Evolutionary conservation across 2,329 filamentous ascomycete genomes (phyloP), one percentile per base, ranked within the genome.

Genomic region (Decorospora gaudefroyi): DNA sequence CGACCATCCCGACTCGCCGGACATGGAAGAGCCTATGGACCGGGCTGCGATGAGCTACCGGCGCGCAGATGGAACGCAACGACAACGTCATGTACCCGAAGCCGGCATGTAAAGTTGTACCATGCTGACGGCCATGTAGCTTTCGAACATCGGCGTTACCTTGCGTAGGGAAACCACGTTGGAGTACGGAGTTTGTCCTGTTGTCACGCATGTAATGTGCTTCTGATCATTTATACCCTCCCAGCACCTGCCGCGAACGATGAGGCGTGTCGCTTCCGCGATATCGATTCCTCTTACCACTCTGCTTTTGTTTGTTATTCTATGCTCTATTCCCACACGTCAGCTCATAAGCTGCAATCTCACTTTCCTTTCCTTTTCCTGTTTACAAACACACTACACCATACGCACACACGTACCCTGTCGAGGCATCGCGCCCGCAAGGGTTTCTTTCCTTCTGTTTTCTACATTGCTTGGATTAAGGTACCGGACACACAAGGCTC

Each of bases 11-110:
- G 65, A 69, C 32, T 61, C 52, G 23, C 66, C 68, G 9, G 72
- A 74, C 42, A 68, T 68, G 59, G 72, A 73, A 42, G 72, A 72
- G 35, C 53, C 66, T 33, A 61, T 68, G 67, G 60, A 71, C 35
- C 54, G 64, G 30, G 50, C 62, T 42, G 62, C 69, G 38, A 76
- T 77, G 74, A 71, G 67, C 49, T 77, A 77, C 52, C 68, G 73
- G 28, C 69, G 75, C 25, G 75, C 75, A 27, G 74, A 77, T 49
- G 75, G 75, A 40, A 72, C 70, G 7, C 64, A 68, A 41, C 64
- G 68, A 37, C 67, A 65, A 46, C 62, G 69, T 39, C 66, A 64
- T 27, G 61, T 71, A 9, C 68, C 68, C 17, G 63, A 67, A 38
- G 53, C 68, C n/a, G 58, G 53, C 33, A 55, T 60, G 28, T 69